Conservation (phyloP, 2,329 filamentous ascomycete genomes). For the Cladosporium sphaerospermum region DNA sequence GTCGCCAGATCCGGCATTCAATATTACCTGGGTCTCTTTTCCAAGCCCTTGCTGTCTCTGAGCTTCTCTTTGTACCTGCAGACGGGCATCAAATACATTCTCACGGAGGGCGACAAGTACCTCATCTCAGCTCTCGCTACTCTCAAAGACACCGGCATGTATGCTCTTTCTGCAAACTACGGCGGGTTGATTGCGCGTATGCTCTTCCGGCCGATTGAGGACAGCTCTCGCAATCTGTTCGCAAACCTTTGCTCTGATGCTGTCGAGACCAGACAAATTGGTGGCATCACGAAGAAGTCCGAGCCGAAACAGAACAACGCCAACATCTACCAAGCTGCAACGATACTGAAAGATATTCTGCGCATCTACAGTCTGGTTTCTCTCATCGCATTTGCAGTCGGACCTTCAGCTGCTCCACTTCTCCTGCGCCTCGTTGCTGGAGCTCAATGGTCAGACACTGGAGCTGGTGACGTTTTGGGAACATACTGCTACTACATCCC, state of each 20-base stretch:
- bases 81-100: slow-evolving; percentile 81
- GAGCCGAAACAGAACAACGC: slow-evolving; percentile 5
- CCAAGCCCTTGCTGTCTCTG: slow-evolving; percentile 62
- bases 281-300: slow-evolving; percentile 4
- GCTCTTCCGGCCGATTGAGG: slow-evolving; percentile 90
- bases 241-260: slow-evolving; percentile 60
- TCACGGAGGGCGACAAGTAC: slow-evolving; percentile 91
- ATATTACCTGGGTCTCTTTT: slow-evolving; percentile 60
- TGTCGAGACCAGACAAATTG: slow-evolving; percentile 1
- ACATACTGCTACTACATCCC: slow-evolving; percentile 91
- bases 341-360: slow-evolving; percentile 59
- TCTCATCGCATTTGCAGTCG: slow-evolving; percentile 60
- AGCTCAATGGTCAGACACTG: slow-evolving; percentile 64
- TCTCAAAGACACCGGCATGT: slow-evolving; percentile 77
- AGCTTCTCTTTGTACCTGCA: slow-evolving; percentile 81
- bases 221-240: slow-evolving; percentile 85
- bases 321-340: slow-evolving; percentile 34
- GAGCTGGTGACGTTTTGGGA: slow-evolving; percentile 67
- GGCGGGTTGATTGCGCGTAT: slow-evolving; percentile 82
- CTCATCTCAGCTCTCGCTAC: slow-evolving; percentile 74
- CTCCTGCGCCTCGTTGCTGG: slow-evolving; percentile 73
- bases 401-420: slow-evolving; percentile 67
- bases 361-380: slow-evolving; percentile 70
- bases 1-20: slow-evolving; percentile 25
- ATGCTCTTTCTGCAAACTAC: slow-evolving; percentile 87